These are phyloP conservation scores for Magnusiomyces ingens DNA, from an alignment of 1,139 yeast species.

Conservation along the genomic window DNA sequence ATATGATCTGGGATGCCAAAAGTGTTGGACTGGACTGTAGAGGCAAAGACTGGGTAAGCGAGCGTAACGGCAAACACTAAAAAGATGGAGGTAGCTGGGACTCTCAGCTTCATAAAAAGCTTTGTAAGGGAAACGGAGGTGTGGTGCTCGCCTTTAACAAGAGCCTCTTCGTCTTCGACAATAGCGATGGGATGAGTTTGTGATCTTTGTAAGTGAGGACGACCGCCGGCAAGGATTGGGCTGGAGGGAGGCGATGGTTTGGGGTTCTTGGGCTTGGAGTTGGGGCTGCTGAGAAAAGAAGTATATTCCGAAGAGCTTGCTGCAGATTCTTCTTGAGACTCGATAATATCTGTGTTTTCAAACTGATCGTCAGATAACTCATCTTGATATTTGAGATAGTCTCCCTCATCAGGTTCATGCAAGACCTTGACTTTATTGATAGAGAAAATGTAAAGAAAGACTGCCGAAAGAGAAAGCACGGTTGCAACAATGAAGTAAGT, in stretches of 20 bases:
- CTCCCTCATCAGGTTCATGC: slow-evolving; percentile 5
- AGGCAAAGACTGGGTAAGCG: slow-evolving; percentile 86
- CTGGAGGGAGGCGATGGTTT: background rate
- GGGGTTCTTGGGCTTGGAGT: background rate
- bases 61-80: slow-evolving; percentile 70
- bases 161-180: slow-evolving; percentile 3
- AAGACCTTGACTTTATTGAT: slow-evolving; percentile 1
- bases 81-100: slow-evolving; percentile 64
- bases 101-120: slow-evolving; percentile 48
- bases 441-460: slow-evolving; percentile 23
- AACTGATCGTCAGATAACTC: background rate
- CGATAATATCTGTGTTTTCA: no score
- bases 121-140: slow-evolving; percentile 2
- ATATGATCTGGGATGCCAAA: slow-evolving; percentile 24
- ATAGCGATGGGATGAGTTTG: background rate
- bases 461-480: slow-evolving; percentile 47
- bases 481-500: slow-evolving; percentile 68
- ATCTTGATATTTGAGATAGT: background rate
- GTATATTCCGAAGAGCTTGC: slow-evolving; percentile 1
- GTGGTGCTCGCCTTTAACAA: slow-evolving; percentile 4
- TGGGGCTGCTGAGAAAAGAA: background rate
- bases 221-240: background rate
- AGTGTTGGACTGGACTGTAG: slow-evolving; percentile 41
- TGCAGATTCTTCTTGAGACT: slow-evolving; percentile 1
- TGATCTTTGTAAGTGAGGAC: background rate